A percentile compares a stretch with the other conserved stretches of the same genome.
phyloP scores from a whole-genome alignment of 352 stramenopile species.

The Phytopythium kandeliae region DNA sequence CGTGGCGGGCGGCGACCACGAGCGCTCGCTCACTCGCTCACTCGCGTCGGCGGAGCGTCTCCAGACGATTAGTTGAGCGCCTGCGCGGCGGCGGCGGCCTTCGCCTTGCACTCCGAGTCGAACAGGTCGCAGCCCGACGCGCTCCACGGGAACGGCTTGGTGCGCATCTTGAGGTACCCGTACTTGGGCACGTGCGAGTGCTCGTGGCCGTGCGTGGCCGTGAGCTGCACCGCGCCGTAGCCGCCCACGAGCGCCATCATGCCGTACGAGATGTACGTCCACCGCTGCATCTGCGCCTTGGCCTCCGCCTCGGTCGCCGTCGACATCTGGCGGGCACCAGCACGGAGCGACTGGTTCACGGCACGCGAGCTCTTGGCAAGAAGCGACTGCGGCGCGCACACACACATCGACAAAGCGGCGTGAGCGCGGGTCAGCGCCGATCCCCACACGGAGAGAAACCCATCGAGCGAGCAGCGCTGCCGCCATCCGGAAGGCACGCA shows the following conservation, averaged over 20 bases:
- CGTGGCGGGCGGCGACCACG: neutral
- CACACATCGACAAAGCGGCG: neutral
- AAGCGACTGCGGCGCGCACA: conserved; percentile 34
- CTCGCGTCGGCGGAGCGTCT: neutral
- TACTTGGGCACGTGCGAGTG: conserved; percentile 58
- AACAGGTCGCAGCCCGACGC: conserved; percentile 78
- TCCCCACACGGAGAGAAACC: no score
- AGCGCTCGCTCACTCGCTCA: neutral
- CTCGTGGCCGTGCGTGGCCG: conserved; percentile 55
- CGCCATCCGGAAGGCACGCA: no score
- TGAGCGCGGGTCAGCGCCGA: no score
- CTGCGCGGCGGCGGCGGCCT: conserved; percentile 58
- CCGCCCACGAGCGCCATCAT: conserved; percentile 64
- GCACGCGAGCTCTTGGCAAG: conserved; percentile 54
- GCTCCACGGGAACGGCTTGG: conserved; percentile 82
- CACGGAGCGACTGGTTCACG: conserved; percentile 42
- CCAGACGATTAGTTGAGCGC: conserved; percentile 43
- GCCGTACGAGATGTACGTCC: conserved; percentile 81
- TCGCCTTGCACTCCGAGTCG: conserved; percentile 66
- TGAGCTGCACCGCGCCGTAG: conserved; percentile 53
- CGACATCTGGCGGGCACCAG: conserved; percentile 73
- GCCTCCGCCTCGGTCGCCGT: conserved; percentile 74
- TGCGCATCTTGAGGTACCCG: conserved; percentile 85
- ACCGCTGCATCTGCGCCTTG: conserved; percentile 84
- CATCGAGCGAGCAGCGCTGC: no score